A percentile compares a stretch with the other conserved stretches of the same genome.
Evolutionary conservation across 495 filamentous ascomycete species (phyloP).

Genomic region (Lophiostoma macrostomum): DNA sequence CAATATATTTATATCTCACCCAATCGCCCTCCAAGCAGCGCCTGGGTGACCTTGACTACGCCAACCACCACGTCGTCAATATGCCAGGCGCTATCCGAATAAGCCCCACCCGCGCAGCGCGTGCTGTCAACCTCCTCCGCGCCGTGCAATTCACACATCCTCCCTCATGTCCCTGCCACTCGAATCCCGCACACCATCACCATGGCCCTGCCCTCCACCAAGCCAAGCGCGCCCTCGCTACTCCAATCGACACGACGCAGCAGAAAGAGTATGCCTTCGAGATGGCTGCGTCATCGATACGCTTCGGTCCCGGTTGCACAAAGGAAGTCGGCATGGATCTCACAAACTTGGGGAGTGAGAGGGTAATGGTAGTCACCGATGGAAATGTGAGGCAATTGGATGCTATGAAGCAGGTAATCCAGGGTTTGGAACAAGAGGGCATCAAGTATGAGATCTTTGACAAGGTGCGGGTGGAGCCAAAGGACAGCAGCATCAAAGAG

Average conservation of each 20-base stretch:
- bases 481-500: slow-evolving; percentile 84
- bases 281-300: slow-evolving; percentile 91
- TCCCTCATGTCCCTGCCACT: slow-evolving; percentile 87
- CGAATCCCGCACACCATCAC: slow-evolving; percentile 69
- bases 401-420: slow-evolving; percentile 79
- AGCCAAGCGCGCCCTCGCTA: slow-evolving; percentile 63
- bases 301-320: slow-evolving; percentile 90
- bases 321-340: slow-evolving; percentile 99
- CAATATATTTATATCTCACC: no score
- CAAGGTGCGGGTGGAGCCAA: slow-evolving; percentile 78
- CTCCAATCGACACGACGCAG: slow-evolving; percentile 64
- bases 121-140: slow-evolving; percentile 78
- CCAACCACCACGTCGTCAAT: no score
- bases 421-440: slow-evolving; percentile 71
- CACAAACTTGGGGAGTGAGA: slow-evolving; percentile 79
- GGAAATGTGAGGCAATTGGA: slow-evolving; percentile 69
- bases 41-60: no score
- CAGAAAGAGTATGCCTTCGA: slow-evolving; percentile 98
- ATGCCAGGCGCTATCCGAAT: slow-evolving; percentile 7
- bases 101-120: slow-evolving; percentile 61
- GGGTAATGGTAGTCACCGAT: slow-evolving; percentile 90
- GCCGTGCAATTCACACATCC: slow-evolving; percentile 89
- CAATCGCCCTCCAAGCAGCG: no score
- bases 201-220: slow-evolving; percentile 47
- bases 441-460: slow-evolving; percentile 79